Evolutionary conservation across 2,329 filamentous ascomycete species (phyloP), one percentile per base, ranked within the genome.

Genomic region (Diaporthe sp.): DNA sequence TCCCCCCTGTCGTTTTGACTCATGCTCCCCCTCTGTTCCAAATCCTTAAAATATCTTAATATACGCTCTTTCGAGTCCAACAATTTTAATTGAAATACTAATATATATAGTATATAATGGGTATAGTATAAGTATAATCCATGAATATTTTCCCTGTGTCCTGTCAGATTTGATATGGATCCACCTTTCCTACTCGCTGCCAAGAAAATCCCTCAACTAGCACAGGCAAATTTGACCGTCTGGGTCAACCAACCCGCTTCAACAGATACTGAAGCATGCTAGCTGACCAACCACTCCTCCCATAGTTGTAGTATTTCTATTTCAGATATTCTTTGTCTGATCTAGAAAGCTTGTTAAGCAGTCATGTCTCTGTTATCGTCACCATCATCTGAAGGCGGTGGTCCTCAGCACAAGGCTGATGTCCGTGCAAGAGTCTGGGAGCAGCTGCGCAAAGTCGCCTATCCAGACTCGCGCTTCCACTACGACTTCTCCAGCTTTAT

Each of bases 401-500:
- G 65, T 25, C 42, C 73, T 34, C 55, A 75, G 34, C 76, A 79
- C 76, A 80, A 80, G 75, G 63, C 76, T 34, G 75, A 51, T 20
- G 70, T 79, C 53, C 76, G 77, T 20, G 22, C 67, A 37, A 78
- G 77, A 49, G 80, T 86, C 57, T 85, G 85, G 81, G 77, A 78
- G 15, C 78, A 82, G 47, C 82, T 87, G 34, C 78, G 82, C 65
- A 78, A 82, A 67, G 80, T 86, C 68, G 85, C 85, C 13, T 67
- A 83, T 7, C 85, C 86, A 9, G 86, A 87, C 77, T 86, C 85
- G 42, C 84, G 86, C 65, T 85, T 85, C 79, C 80, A 86, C 78
- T 82, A 79, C 77, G 85, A 87, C 79, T 87, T 86, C 78, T 81
- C 83, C 22, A 81, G 81, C 60, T 87, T 86, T 79, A 85, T 85